phyloP scores from a whole-genome alignment of 2,329 filamentous ascomycete genomes.

The Sclerotinia minor region DNA sequence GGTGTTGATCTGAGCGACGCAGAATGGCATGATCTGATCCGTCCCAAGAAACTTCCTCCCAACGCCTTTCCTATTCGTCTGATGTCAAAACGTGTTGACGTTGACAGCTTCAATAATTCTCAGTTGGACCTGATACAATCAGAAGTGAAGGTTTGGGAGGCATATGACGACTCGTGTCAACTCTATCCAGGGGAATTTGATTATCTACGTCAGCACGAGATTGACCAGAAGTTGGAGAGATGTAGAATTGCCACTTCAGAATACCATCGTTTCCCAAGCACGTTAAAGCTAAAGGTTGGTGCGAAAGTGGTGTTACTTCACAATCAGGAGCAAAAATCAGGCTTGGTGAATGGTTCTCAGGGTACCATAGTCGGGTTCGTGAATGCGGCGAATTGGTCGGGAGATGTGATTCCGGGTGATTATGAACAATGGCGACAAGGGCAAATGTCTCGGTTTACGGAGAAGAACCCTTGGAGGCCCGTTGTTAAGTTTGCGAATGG shows the following conservation, averaged over 20 bases:
- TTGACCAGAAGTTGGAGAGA: slow-evolving; percentile 24
- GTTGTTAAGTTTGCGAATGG: slow-evolving; percentile 35
- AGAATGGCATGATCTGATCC: slow-evolving; percentile 35
- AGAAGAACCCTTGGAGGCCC: slow-evolving; percentile 13
- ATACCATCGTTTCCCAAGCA: slow-evolving; percentile 30
- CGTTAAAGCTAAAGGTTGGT: slow-evolving; percentile 33
- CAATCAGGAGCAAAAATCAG: slow-evolving; percentile 29
- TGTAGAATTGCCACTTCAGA: slow-evolving; percentile 28
- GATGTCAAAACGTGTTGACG: slow-evolving; percentile 33
- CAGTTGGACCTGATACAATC: slow-evolving; percentile 26
- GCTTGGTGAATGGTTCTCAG: slow-evolving; percentile 39
- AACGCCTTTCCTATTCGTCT: slow-evolving; percentile 32
- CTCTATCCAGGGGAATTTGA: slow-evolving; percentile 7
- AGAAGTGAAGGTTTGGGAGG: slow-evolving; percentile 27
- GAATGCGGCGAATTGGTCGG: slow-evolving; percentile 24
- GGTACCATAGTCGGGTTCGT: slow-evolving; percentile 35
- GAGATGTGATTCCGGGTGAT: background rate
- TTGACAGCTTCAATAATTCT: slow-evolving; percentile 29
- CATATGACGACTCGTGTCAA: slow-evolving; percentile 28
- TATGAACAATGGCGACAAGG: slow-evolving; percentile 3
- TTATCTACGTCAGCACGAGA: slow-evolving; percentile 10
- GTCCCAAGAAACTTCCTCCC: slow-evolving; percentile 26
- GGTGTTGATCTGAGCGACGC: slow-evolving; percentile 26
- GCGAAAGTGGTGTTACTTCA: slow-evolving; percentile 37
- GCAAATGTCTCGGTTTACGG: slow-evolving; percentile 12